phyloP scores from a whole-genome alignment of 1,284 basidiomycete species.

The Leccinum solheimii region DNA sequence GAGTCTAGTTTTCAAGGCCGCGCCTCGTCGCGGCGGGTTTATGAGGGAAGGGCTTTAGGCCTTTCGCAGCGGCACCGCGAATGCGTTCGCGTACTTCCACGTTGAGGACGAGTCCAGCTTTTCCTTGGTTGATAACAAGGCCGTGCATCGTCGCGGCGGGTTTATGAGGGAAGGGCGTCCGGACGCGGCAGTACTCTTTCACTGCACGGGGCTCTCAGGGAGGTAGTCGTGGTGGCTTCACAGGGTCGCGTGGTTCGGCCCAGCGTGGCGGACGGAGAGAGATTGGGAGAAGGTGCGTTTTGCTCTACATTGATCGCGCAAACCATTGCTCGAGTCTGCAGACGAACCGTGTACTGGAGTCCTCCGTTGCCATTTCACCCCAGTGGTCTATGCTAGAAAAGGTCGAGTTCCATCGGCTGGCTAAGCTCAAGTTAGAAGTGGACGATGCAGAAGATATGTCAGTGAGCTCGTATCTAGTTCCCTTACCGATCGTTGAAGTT shows the following conservation, averaged over 20 bases:
- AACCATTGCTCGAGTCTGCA: constrained; percentile 33
- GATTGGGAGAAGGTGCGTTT: constrained; percentile 88
- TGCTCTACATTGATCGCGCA: not conserved
- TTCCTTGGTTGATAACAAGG: constrained; percentile 92
- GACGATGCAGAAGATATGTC: constrained; percentile 38
- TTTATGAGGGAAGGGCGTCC: constrained; percentile 57
- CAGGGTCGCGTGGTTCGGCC: constrained; percentile 40
- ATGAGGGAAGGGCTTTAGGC: constrained; percentile 43
- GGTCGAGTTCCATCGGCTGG: constrained; percentile 92
- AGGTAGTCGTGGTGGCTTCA: constrained; percentile 46
- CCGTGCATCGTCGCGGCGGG: constrained; percentile 58
- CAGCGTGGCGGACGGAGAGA: constrained; percentile 71
- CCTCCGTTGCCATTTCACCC: constrained; percentile 89
- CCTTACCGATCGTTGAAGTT: constrained; percentile 2
- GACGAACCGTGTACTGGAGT: constrained; percentile 71
- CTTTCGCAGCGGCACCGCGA: constrained; percentile 82
- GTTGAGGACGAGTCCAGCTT: constrained; percentile 98
- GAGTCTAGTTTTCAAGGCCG: too few relatives aligned
- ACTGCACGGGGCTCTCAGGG: constrained; percentile 47
- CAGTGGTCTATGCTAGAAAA: constrained; percentile 95
- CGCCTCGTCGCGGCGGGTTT: too few relatives aligned
- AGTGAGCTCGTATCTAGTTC: not conserved
- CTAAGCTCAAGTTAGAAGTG: constrained; percentile 91
- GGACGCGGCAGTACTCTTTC: constrained; percentile 39
- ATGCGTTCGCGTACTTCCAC: constrained; percentile 79